A percentile compares a stretch with the other conserved stretches of the same genome.
Conservation (phyloP, 768 basidiomycete genomes). For the Cystobasidium onofrii region DNA sequence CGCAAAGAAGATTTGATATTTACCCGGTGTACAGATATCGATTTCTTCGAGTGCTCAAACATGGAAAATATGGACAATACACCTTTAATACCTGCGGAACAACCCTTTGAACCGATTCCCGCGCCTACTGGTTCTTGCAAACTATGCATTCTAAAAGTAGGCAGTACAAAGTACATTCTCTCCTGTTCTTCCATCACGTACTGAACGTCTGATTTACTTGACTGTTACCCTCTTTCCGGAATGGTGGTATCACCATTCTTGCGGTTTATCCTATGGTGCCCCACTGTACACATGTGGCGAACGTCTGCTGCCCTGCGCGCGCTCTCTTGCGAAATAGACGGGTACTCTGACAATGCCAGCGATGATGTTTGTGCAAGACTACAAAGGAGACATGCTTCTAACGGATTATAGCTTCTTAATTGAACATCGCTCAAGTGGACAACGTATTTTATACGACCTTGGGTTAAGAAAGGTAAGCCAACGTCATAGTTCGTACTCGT, state of each 20-base stretch:
- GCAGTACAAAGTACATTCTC: background rate
- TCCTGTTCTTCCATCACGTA: too few relatives aligned
- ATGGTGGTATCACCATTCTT: too few relatives aligned
- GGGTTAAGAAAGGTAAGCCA: background rate
- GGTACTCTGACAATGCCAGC: conserved; percentile 1
- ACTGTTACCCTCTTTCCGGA: too few relatives aligned
- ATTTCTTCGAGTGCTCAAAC: background rate
- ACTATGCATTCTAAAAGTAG: background rate
- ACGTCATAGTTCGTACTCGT: background rate
- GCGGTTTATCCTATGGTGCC: too few relatives aligned
- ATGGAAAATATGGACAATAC: background rate
- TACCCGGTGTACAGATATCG: too few relatives aligned
- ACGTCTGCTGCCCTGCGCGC: background rate
- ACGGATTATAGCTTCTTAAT: conserved; percentile 12
- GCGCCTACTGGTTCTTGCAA: background rate
- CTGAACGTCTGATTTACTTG: too few relatives aligned
- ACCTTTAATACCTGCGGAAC: background rate
- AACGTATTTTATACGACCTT: background rate
- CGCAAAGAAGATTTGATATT: too few relatives aligned
- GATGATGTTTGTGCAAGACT: conserved; percentile 15
- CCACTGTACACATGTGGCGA: too few relatives aligned
- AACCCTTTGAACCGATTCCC: background rate
- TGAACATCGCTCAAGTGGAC: background rate
- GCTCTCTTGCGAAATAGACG: background rate
- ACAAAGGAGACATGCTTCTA: conserved; percentile 3